These are phyloP conservation scores for Immersiella caudata DNA, from an alignment of 495 filamentous ascomycete species.

Conservation along the genomic window DNA sequence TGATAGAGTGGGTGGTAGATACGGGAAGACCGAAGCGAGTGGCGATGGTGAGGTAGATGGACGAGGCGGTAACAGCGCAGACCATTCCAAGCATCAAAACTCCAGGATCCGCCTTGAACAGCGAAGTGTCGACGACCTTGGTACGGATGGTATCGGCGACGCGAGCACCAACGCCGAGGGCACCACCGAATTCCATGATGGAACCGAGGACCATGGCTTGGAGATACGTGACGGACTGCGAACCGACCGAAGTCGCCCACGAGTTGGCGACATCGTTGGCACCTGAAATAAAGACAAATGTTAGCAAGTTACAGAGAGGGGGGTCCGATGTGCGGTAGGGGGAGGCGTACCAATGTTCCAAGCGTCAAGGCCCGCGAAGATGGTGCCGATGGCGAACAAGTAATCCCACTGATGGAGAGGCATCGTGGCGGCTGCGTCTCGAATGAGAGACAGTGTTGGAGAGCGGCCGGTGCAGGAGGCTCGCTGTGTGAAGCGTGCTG, in stretches of 20 bases:
- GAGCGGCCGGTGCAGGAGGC: neutral
- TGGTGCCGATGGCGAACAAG: slow-evolving; percentile 72
- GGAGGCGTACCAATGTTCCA: slow-evolving; percentile 31
- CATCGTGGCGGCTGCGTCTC: slow-evolving; percentile 8
- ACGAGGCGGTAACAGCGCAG: slow-evolving; percentile 62
- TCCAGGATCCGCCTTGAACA: slow-evolving; percentile 56
- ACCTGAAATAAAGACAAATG: slow-evolving; percentile 28
- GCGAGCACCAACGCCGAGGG: slow-evolving; percentile 64
- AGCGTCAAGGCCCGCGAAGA: slow-evolving; percentile 75
- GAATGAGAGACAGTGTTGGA: neutral
- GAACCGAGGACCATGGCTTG: slow-evolving; percentile 70
- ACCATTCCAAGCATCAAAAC: slow-evolving; percentile 65
- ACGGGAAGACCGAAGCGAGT: slow-evolving; percentile 62
- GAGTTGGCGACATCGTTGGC: slow-evolving; percentile 79
- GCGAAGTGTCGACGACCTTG: slow-evolving; percentile 59
- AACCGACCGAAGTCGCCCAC: slow-evolving; percentile 71
- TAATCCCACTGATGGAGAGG: slow-evolving; percentile 63
- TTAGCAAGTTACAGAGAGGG: neutral
- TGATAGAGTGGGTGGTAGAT: slow-evolving; percentile 67
- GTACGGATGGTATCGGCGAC: slow-evolving; percentile 69
- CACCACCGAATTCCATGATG: slow-evolving; percentile 68
- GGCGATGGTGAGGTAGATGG: slow-evolving; percentile 61
- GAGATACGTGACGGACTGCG: slow-evolving; percentile 64
- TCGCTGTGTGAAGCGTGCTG: neutral
- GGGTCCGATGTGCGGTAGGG: neutral